Percentiles rank a stretch among this genome's conserved stretches.
phyloP scores from a whole-genome alignment of 1,284 basidiomycete species.

The Malassezia japonica region DNA sequence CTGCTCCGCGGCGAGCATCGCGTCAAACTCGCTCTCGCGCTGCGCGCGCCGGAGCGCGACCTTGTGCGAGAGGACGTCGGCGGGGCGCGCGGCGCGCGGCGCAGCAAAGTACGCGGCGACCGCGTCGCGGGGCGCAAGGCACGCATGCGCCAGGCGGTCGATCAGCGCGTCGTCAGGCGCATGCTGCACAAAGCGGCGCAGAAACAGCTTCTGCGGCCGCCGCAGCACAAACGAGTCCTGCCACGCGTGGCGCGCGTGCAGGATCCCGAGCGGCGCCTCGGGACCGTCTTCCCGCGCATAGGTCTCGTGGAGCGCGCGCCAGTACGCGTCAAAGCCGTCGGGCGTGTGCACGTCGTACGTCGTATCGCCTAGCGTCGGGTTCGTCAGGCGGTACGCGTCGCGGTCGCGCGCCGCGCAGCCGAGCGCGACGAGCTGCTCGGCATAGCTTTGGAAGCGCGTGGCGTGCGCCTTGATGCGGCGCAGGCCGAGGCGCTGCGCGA shows the following conservation, averaged over 20 bases:
- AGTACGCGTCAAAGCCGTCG: slow-evolving; percentile 3
- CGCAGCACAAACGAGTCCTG: slow-evolving; percentile 5
- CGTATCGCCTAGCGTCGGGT: background rate
- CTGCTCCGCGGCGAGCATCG: slow-evolving; percentile 55
- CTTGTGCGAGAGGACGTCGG: slow-evolving; percentile 51
- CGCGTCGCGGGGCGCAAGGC: slow-evolving; percentile 55
- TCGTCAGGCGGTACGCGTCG: background rate
- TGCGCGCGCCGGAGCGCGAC: slow-evolving; percentile 23
- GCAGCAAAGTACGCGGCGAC: slow-evolving; percentile 53
- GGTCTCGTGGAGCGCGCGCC: slow-evolving; percentile 1
- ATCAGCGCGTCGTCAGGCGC: slow-evolving; percentile 2
- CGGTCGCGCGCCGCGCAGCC: background rate
- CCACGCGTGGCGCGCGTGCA: slow-evolving; percentile 9
- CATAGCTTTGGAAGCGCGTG: slow-evolving; percentile 11
- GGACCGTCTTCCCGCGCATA: background rate
- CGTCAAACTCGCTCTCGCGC: slow-evolving; percentile 59
- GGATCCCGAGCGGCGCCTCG: background rate
- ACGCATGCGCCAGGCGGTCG: slow-evolving; percentile 49
- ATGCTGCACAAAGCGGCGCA: slow-evolving; percentile 5
- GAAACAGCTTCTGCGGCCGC: slow-evolving; percentile 10
- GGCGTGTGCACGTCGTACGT: background rate
- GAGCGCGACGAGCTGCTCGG: slow-evolving; percentile 7
- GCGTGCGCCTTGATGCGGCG: background rate
- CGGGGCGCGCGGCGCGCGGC: slow-evolving; percentile 38
- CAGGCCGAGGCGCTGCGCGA: slow-evolving; percentile 19